These are phyloP conservation scores for Hemileia vastatrix DNA, from an alignment of 1,284 basidiomycete species.

Conservation along the genomic window DNA sequence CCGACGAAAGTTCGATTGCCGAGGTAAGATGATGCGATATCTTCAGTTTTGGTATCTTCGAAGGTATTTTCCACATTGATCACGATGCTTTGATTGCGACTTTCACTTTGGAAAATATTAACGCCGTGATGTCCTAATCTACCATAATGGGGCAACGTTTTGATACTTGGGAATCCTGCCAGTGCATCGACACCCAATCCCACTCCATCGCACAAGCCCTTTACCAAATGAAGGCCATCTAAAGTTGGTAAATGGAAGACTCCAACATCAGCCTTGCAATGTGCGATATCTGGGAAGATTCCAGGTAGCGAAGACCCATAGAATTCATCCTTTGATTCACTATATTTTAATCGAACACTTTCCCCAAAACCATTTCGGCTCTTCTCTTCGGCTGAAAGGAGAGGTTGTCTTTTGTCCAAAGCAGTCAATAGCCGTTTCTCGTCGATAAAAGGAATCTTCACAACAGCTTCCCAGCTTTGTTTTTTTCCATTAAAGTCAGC, in stretches of 20 bases:
- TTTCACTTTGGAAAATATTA: slow-evolving; percentile 85
- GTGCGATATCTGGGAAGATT: slow-evolving; percentile 79
- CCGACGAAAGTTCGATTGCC: slow-evolving; percentile 68
- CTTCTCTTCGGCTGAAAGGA: slow-evolving; percentile 66
- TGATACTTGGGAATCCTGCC: slow-evolving; percentile 89
- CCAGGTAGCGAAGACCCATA: slow-evolving; percentile 87
- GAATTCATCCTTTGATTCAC: slow-evolving; percentile 48
- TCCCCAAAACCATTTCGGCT: slow-evolving; percentile 67
- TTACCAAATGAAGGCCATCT: slow-evolving; percentile 71
- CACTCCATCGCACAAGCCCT: slow-evolving; percentile 80
- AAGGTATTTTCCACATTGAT: slow-evolving; percentile 67
- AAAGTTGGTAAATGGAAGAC: slow-evolving; percentile 72
- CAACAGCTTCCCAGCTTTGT: slow-evolving; percentile 94
- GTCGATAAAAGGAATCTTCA: slow-evolving; percentile 97
- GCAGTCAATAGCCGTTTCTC: slow-evolving; percentile 68
- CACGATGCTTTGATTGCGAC: slow-evolving; percentile 82
- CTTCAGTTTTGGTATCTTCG: slow-evolving; percentile 53
- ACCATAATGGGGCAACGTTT: slow-evolving; percentile 73
- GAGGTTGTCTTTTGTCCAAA: slow-evolving; percentile 68
- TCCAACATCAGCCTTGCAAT: slow-evolving; percentile 67
- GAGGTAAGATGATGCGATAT: slow-evolving; percentile 64
- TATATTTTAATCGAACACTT: slow-evolving; percentile 68
- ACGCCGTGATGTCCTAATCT: slow-evolving; percentile 75
- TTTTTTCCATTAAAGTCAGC: slow-evolving; percentile 96
- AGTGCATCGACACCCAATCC: slow-evolving; percentile 73